phyloP scores from a whole-genome alignment of 1,284 basidiomycete genomes.

The Ceratobasidium sp. region DNA sequence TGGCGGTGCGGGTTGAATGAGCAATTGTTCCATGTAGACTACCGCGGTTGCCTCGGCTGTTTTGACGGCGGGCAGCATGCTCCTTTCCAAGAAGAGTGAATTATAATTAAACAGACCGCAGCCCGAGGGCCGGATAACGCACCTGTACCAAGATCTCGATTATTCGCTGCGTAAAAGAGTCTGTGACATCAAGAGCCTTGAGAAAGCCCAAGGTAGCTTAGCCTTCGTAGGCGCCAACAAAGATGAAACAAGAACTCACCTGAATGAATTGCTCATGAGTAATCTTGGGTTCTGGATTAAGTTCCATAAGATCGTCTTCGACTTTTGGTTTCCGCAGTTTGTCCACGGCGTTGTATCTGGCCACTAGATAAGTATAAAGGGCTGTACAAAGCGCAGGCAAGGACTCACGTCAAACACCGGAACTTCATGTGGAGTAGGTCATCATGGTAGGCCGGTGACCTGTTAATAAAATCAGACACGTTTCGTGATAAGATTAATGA shows the following conservation, averaged over 20 bases:
- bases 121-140: background rate
- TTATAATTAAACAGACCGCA: background rate
- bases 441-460: constrained; percentile 40
- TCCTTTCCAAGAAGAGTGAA: constrained; percentile 27
- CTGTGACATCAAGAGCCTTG: constrained; percentile 39
- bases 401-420: constrained; percentile 38
- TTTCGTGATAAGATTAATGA: background rate
- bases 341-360: constrained; percentile 40
- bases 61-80: constrained; percentile 35
- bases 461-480: constrained; percentile 1
- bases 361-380: constrained; percentile 3
- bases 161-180: constrained; percentile 34
- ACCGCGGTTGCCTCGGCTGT: constrained; percentile 18
- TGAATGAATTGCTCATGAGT: constrained; percentile 42
- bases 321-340: constrained; percentile 38
- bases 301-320: constrained; percentile 36
- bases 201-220: constrained; percentile 19
- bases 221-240: constrained; percentile 11
- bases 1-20: constrained; percentile 36
- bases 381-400: background rate
- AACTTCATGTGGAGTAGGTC: constrained; percentile 43
- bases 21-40: constrained; percentile 16
- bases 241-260: constrained; percentile 27
- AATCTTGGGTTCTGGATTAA: constrained; percentile 34
- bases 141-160: constrained; percentile 42